Evolutionary conservation across 2,329 filamentous ascomycete genomes (phyloP).

Genomic region (Bertia moriformis): DNA sequence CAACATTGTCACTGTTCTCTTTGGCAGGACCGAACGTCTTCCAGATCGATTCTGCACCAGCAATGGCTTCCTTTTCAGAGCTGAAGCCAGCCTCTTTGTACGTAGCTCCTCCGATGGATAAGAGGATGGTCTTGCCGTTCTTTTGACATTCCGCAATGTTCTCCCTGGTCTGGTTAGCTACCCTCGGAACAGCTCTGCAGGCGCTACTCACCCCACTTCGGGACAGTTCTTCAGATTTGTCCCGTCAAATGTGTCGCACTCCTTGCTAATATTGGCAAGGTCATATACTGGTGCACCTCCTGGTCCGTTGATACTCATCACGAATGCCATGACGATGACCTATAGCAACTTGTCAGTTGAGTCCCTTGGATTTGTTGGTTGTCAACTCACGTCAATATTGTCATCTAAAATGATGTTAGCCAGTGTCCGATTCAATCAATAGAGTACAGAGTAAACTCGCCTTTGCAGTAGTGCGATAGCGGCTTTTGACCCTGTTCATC

Average conservation of each 20-base stretch:
- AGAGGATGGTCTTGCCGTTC: constrained; percentile 54
- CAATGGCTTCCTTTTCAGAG: constrained; percentile 30
- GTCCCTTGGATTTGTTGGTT: constrained; percentile 4
- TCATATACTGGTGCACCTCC: constrained; percentile 37
- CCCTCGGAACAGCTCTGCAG: neutral
- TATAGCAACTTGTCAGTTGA: constrained; percentile 11
- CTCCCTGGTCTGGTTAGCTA: constrained; percentile 12
- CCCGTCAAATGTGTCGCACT: constrained; percentile 43
- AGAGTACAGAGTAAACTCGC: constrained; percentile 29
- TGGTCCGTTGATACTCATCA: constrained; percentile 37
- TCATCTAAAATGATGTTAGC: too few species aligned
- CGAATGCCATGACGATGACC: constrained; percentile 51
- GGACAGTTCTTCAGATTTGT: constrained; percentile 45
- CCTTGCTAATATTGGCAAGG: constrained; percentile 49
- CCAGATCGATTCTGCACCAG: constrained; percentile 51
- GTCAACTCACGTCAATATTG: constrained; percentile 25
- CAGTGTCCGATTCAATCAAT: too few species aligned
- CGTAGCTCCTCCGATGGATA: constrained; percentile 59
- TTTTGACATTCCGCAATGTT: constrained; percentile 47
- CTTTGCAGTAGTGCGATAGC: constrained; percentile 41
- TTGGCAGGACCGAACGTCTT: constrained; percentile 49
- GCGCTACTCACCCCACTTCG: constrained; percentile 41
- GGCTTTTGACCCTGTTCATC: constrained; percentile 31
- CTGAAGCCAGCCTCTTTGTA: constrained; percentile 56
- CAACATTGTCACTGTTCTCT: constrained; percentile 19